Conservation (phyloP, 2,329 filamentous ascomycete genomes). For the Colletotrichum viniferum region DNA sequence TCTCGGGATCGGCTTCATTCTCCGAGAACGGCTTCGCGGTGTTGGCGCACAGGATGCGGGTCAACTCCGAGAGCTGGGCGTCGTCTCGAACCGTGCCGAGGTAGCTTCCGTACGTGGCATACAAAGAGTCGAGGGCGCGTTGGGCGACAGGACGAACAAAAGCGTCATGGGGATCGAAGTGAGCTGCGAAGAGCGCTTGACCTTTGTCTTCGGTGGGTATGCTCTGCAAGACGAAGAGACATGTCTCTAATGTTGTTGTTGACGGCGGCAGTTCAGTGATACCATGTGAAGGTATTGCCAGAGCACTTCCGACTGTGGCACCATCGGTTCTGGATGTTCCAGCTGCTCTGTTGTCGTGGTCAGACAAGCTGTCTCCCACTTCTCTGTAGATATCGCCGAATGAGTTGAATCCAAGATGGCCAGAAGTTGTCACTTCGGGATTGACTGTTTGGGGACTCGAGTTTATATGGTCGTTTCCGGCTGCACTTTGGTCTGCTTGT, state of each 20-base stretch:
- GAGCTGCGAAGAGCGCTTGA: slow-evolving; percentile 10
- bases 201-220: slow-evolving; percentile 29
- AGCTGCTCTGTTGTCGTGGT: background rate
- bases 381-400: slow-evolving; percentile 47
- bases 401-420: slow-evolving; percentile 50
- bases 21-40: slow-evolving; percentile 14
- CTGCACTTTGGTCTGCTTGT: background rate
- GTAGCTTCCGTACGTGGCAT: slow-evolving; percentile 22
- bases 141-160: slow-evolving; percentile 21
- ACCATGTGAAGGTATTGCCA: background rate
- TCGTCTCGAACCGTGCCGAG: slow-evolving; percentile 22
- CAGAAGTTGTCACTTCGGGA: slow-evolving; percentile 21
- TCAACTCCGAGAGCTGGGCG: background rate
- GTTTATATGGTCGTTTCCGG: background rate
- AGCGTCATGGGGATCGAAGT: slow-evolving; percentile 23
- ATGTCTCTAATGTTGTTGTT: slow-evolving; percentile 34
- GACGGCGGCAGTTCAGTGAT: background rate
- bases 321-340: background rate
- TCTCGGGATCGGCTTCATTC: slow-evolving; percentile 4
- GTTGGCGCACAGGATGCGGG: slow-evolving; percentile 29
- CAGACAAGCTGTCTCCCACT: slow-evolving; percentile 40
- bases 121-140: slow-evolving; percentile 20
- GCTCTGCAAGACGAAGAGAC: slow-evolving; percentile 39
- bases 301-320: slow-evolving; percentile 17
- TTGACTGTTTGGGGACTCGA: background rate